Percentiles rank a stretch among this genome's conserved stretches.
Conservation (phyloP, 2,329 filamentous ascomycete species). For the Bertia moriformis region DNA sequence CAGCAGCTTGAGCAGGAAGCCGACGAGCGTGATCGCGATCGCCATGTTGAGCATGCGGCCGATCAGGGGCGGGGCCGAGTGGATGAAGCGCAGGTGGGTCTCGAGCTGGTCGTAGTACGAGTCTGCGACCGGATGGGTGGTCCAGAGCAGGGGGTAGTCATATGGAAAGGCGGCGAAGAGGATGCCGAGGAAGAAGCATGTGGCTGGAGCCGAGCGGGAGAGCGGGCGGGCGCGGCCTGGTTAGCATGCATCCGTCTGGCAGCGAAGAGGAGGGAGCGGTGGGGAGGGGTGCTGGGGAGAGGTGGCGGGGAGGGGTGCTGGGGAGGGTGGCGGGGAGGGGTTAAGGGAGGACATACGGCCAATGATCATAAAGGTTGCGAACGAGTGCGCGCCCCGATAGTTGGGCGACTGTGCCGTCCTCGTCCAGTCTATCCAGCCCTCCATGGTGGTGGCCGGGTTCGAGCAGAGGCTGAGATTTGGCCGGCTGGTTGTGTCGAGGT, state of each 20-base stretch:
- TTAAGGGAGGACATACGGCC: slow-evolving; percentile 50
- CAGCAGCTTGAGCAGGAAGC: slow-evolving; percentile 87
- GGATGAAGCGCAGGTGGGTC: slow-evolving; percentile 76
- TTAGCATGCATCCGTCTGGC: slow-evolving; percentile 3
- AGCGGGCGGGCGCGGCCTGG: slow-evolving; percentile 3
- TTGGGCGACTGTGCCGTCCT: slow-evolving; percentile 41
- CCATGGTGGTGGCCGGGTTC: too few relatives aligned
- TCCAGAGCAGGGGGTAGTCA: slow-evolving; percentile 81
- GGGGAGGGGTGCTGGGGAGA: slow-evolving; percentile 3
- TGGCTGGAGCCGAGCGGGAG: slow-evolving; percentile 52
- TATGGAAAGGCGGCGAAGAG: slow-evolving; percentile 95
- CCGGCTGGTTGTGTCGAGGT: too few relatives aligned
- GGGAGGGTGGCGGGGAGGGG: slow-evolving; percentile 4
- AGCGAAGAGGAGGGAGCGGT: slow-evolving; percentile 5
- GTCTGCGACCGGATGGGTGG: slow-evolving; percentile 45
- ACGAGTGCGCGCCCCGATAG: slow-evolving; percentile 53
- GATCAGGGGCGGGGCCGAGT: slow-evolving; percentile 82
- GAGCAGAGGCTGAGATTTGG: too few relatives aligned
- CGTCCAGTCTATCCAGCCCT: slow-evolving; percentile 30
- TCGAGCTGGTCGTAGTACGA: slow-evolving; percentile 75
- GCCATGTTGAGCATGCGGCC: slow-evolving; percentile 87
- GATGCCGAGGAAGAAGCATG: slow-evolving; percentile 95
- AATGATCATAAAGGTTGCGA: slow-evolving; percentile 93
- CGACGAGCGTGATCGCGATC: slow-evolving; percentile 71
- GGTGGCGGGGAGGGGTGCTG: background rate